These are phyloP conservation scores for Coemansia furcata DNA, from an alignment of 192 early-diverging fungal species.

Conservation along the genomic window DNA sequence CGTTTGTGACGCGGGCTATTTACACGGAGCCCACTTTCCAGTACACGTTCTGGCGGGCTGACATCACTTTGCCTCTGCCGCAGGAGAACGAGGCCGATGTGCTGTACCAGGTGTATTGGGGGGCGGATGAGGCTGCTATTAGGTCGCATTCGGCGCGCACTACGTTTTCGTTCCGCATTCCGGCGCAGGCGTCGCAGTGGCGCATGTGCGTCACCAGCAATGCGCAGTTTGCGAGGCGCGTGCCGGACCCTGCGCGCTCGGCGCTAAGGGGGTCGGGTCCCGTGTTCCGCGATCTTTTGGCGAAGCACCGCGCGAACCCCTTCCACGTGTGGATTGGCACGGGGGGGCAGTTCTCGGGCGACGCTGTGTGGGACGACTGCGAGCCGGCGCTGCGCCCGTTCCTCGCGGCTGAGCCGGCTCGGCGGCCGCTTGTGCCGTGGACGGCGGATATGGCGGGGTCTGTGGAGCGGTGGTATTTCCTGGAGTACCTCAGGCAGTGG, in stretches of 20 bases:
- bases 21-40: constrained; percentile 51
- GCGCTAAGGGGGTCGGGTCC: constrained; percentile 42
- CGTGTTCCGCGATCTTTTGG: constrained; percentile 55
- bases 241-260: constrained; percentile 29
- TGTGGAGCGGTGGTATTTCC: constrained; percentile 66
- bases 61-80: constrained; percentile 33
- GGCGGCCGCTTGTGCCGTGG: constrained; percentile 54
- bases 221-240: constrained; percentile 29
- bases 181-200: constrained; percentile 51
- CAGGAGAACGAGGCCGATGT: constrained; percentile 41
- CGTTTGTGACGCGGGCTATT: constrained; percentile 29
- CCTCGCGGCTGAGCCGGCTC: constrained; percentile 32
- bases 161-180: constrained; percentile 42
- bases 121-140: constrained; percentile 37
- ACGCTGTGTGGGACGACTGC: constrained; percentile 58
- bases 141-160: constrained; percentile 38
- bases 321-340: constrained; percentile 71
- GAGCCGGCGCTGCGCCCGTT: constrained; percentile 62
- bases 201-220: constrained; percentile 50
- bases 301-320: constrained; percentile 61
- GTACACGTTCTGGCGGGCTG: constrained; percentile 53
- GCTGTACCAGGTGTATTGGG: constrained; percentile 46
- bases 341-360: constrained; percentile 69
- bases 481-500: constrained; percentile 58
- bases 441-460: constrained; percentile 58